Conservation (phyloP, 768 basidiomycete species). For the Artomyces pyxidatus region DNA sequence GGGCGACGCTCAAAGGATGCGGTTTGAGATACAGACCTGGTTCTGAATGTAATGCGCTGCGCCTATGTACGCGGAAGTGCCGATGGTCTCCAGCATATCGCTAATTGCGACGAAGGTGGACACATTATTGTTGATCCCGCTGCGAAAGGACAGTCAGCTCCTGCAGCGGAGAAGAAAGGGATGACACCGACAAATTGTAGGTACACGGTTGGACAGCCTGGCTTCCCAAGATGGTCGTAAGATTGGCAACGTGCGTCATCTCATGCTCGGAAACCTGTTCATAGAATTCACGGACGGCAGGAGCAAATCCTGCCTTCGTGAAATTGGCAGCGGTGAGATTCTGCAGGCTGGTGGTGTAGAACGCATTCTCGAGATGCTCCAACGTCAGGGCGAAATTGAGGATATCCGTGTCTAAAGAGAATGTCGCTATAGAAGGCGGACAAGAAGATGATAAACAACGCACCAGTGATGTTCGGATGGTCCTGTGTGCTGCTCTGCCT, state of each 20-base stretch:
- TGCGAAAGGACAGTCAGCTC: conserved; percentile 6
- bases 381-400: conserved; percentile 43
- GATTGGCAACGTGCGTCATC: conserved; percentile 43
- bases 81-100: conserved; percentile 44
- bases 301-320: conserved; percentile 35
- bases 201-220: conserved; percentile 43
- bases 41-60: conserved; percentile 34
- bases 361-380: conserved; percentile 39
- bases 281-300: conserved; percentile 42
- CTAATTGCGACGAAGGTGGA: conserved; percentile 36
- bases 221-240: conserved; percentile 37
- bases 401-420: conserved; percentile 18
- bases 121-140: conserved; percentile 37
- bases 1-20: no score
- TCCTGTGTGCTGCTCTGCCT: not conserved
- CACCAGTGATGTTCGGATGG: not conserved
- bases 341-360: conserved; percentile 36
- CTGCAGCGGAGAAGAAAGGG: not conserved
- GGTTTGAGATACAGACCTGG: conserved; percentile 15
- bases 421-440: not conserved
- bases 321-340: conserved; percentile 41
- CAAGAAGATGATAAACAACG: no score
- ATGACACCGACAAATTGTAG: conserved; percentile 46
- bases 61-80: conserved; percentile 52
- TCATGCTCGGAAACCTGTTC: conserved; percentile 49